phyloP scores from a whole-genome alignment of 768 basidiomycete genomes.

The Boletus reticuloceps region DNA sequence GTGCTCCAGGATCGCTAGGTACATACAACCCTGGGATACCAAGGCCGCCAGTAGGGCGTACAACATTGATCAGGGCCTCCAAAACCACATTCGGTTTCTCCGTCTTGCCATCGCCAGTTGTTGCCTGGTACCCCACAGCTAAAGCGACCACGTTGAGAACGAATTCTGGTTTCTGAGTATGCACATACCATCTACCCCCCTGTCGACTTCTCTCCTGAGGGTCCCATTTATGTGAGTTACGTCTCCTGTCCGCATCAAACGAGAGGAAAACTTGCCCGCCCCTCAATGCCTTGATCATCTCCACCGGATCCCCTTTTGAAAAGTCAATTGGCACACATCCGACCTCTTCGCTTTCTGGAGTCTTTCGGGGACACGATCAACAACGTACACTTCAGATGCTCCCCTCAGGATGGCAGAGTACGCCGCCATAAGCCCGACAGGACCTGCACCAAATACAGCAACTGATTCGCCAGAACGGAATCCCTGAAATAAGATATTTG shows the following conservation, averaged over 20 bases:
- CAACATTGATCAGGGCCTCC: conserved; percentile 34
- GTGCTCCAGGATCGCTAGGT: conserved; percentile 55
- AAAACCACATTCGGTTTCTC: conserved; percentile 54
- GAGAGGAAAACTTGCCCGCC: background rate
- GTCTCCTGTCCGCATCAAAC: background rate
- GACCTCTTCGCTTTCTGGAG: conserved; percentile 39
- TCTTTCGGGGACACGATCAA: conserved; percentile 54
- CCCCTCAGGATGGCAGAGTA: conserved; percentile 53
- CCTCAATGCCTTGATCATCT: background rate
- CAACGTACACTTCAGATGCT: conserved; percentile 51
- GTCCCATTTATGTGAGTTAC: background rate
- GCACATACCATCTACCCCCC: conserved; percentile 1
- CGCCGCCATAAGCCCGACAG: conserved; percentile 44
- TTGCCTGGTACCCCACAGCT: conserved; percentile 40
- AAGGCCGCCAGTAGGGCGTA: conserved; percentile 14
- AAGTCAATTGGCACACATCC: conserved; percentile 48
- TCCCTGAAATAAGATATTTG: background rate
- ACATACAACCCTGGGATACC: conserved; percentile 59
- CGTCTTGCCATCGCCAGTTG: conserved; percentile 50
- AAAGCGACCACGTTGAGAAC: conserved; percentile 34
- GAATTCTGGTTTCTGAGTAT: background rate
- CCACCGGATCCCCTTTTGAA: background rate
- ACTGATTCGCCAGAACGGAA: background rate
- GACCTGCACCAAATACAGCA: background rate
- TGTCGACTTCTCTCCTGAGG: too few relatives aligned